Conservation (phyloP, 371 early-diverging fungal species). For the Mortierella sp. region DNA sequence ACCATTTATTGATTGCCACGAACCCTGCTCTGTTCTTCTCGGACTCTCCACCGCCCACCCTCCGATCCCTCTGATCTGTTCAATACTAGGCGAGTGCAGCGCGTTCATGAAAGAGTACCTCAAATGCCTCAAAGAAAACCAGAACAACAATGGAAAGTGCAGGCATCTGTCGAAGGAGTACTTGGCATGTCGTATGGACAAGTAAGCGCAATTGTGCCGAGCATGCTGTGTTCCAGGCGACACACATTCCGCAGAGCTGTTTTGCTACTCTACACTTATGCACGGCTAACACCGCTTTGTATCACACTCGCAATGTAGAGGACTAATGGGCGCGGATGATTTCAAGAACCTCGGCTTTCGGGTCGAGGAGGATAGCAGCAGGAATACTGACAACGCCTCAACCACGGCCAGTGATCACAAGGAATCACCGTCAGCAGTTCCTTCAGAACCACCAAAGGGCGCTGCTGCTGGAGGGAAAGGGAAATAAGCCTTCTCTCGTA, state of each 20-base stretch:
- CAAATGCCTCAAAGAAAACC: constrained; percentile 75
- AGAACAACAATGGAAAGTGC: constrained; percentile 74
- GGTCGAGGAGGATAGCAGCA: constrained; percentile 11
- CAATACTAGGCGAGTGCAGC: constrained; percentile 77
- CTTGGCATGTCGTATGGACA: constrained; percentile 87
- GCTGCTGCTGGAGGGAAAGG: no score
- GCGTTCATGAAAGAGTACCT: constrained; percentile 77
- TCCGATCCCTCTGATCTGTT: no score
- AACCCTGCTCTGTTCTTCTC: no score
- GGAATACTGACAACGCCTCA: background rate
- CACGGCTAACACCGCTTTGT: no score
- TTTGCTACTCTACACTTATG: no score
- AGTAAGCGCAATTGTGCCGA: constrained; percentile 56
- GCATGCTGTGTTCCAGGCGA: background rate
- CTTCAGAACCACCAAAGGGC: no score
- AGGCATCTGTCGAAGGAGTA: constrained; percentile 76
- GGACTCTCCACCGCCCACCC: no score
- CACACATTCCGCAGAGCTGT: no score
- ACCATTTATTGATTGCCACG: no score
- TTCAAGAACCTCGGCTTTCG: constrained; percentile 75
- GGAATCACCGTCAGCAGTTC: no score
- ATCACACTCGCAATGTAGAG: constrained; percentile 48
- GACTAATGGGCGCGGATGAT: constrained; percentile 76
- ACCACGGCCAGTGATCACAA: no score
- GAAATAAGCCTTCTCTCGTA: no score